These are phyloP conservation scores for Yamadazyma triangularis DNA, from an alignment of 1,139 yeast species.

Conservation along the genomic window DNA sequence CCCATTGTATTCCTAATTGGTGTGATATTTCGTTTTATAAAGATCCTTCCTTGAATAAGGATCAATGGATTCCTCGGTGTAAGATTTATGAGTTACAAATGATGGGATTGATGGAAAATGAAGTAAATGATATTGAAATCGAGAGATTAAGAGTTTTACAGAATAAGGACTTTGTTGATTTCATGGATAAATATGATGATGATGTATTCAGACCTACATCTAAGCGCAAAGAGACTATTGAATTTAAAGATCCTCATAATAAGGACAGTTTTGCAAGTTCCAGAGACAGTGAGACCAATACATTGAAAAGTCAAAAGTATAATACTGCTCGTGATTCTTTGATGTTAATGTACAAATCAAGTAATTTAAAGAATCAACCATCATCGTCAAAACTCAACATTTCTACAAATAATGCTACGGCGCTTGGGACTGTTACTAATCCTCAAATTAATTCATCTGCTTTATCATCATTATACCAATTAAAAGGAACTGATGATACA, in stretches of 20 bases:
- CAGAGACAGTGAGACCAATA: background rate
- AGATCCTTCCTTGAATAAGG: conserved; percentile 39
- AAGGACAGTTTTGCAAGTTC: background rate
- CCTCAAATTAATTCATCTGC: conserved; percentile 30
- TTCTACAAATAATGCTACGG: conserved; percentile 30
- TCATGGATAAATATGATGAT: conserved; percentile 62
- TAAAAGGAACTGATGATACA: conserved; percentile 31
- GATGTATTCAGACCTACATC: conserved; percentile 38
- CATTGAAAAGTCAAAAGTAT: conserved; percentile 2
- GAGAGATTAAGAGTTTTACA: conserved; percentile 41
- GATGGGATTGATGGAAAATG: conserved; percentile 98
- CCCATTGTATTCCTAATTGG: conserved; percentile 91
- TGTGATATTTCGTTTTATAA: conserved; percentile 88
- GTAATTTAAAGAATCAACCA: conserved; percentile 8
- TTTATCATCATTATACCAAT: conserved; percentile 34
- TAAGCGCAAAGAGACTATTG: conserved; percentile 2
- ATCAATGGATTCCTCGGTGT: conserved; percentile 88
- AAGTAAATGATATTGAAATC: conserved; percentile 60
- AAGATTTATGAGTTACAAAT: conserved; percentile 92
- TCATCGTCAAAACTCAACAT: conserved; percentile 15
- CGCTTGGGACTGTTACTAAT: conserved; percentile 35
- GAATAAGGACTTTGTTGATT: conserved; percentile 34
- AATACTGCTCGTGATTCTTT: conserved; percentile 10
- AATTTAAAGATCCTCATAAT: conserved; percentile 1
- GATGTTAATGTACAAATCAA: conserved; percentile 7